These are phyloP conservation scores for Sarcodon sp. DNA, from an alignment of 768 basidiomycete species.

Conservation along the genomic window DNA sequence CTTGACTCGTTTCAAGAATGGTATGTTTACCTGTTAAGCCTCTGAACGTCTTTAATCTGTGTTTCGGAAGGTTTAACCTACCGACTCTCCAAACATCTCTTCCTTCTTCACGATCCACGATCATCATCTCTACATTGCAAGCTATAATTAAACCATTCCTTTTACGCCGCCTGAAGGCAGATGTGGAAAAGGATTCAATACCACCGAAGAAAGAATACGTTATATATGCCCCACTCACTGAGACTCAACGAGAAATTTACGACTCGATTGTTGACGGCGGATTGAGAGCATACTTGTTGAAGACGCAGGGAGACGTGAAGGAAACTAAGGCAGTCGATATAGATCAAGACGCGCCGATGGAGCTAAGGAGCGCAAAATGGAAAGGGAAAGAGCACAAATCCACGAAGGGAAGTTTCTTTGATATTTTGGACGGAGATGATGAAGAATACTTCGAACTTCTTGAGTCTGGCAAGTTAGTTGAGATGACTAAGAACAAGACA, in stretches of 20 bases:
- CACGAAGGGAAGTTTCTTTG: constrained; percentile 28
- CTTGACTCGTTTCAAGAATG: constrained; percentile 85
- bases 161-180: constrained; percentile 79
- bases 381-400: constrained; percentile 11
- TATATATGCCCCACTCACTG: constrained; percentile 80
- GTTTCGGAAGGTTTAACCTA: constrained; percentile 49
- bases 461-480: constrained; percentile 30
- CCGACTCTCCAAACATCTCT: constrained; percentile 47
- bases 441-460: constrained; percentile 54
- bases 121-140: constrained; percentile 71
- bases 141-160: constrained; percentile 93
- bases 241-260: constrained; percentile 76
- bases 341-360: constrained; percentile 7
- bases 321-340: constrained; percentile 14
- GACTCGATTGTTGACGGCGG: constrained; percentile 64
- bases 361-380: constrained; percentile 19
- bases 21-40: constrained; percentile 24
- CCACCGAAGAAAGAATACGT: constrained; percentile 95
- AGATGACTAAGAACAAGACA: constrained; percentile 19
- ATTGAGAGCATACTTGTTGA: constrained; percentile 42
- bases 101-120: constrained; percentile 41
- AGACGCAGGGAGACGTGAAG: constrained; percentile 12
- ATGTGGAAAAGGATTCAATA: constrained; percentile 59
- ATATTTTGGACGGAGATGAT: constrained; percentile 42
- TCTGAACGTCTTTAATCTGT: neutral